A percentile compares a stretch with the other conserved stretches of the same genome.
phyloP scores from a whole-genome alignment of 1,139 yeast genomes.

The Diutina catenulata region DNA sequence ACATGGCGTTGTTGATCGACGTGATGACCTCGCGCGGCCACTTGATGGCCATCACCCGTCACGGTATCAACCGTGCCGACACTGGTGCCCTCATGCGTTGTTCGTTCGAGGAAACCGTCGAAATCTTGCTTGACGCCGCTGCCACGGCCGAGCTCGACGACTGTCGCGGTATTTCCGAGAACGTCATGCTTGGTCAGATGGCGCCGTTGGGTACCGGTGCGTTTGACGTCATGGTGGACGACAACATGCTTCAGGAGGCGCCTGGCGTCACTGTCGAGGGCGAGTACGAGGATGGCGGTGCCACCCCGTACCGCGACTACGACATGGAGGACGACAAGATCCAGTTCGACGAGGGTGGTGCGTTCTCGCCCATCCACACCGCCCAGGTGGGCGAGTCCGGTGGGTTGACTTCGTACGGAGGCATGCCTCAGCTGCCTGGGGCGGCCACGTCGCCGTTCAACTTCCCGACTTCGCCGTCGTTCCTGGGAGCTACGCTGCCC shows the following conservation, averaged over 20 bases:
- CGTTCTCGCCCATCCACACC: constrained; percentile 89
- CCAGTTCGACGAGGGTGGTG: constrained; percentile 72
- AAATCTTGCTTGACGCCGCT: constrained; percentile 94
- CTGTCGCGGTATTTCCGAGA: constrained; percentile 97
- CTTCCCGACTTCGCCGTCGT: constrained; percentile 43
- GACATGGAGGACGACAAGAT: constrained; percentile 70
- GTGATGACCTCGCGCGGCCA: constrained; percentile 99
- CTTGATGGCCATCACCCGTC: constrained; percentile 97
- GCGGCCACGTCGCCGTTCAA: constrained; percentile 48
- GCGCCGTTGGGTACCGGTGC: constrained; percentile 99
- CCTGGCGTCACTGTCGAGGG: constrained; percentile 11
- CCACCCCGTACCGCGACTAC: constrained; percentile 83
- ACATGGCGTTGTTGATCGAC: constrained; percentile 93
- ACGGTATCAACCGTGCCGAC: constrained; percentile 96
- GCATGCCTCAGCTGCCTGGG: constrained; percentile 39
- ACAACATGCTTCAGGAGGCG: constrained; percentile 53
- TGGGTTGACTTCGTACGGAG: constrained; percentile 84
- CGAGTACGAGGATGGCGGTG: constrained; percentile 63
- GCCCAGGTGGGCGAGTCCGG: constrained; percentile 82
- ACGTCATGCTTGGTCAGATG: constrained; percentile 94
- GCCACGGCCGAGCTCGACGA: constrained; percentile 97
- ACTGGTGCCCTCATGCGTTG: constrained; percentile 99
- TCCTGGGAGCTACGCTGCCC: constrained; percentile 28
- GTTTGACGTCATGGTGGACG: constrained; percentile 92
- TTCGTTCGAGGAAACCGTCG: constrained; percentile 98